phyloP scores from a whole-genome alignment of 176 grass and related monocot species.

The Melocanna baccifera region DNA sequence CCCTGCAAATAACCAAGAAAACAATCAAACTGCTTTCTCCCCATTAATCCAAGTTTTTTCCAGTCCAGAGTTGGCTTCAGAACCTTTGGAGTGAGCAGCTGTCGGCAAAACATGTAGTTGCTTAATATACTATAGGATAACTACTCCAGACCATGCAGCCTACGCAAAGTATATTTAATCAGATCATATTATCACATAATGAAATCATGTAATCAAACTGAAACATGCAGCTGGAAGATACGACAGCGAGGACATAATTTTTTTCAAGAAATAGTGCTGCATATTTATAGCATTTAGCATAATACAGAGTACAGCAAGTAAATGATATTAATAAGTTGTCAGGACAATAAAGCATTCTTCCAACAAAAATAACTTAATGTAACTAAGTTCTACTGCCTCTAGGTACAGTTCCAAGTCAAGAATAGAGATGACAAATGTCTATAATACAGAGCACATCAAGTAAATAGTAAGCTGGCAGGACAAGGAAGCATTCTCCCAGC shows the following conservation, averaged over 20 bases:
- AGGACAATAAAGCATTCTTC: background rate
- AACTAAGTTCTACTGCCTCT: background rate
- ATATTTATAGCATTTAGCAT: background rate
- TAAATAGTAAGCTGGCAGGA: background rate
- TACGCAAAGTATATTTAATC: background rate
- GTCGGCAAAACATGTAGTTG: slow-evolving; percentile 18
- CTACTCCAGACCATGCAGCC: background rate
- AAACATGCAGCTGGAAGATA: slow-evolving; percentile 2
- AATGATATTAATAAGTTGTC: background rate
- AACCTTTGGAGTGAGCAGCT: background rate
- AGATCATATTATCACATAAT: background rate
- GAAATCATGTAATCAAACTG: background rate
- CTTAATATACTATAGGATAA: background rate
- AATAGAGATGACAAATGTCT: background rate
- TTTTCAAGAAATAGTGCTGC: background rate
- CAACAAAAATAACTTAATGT: background rate
- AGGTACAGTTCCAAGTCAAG: background rate
- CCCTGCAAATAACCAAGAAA: background rate
- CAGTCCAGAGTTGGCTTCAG: slow-evolving; percentile 10
- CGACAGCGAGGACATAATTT: background rate
- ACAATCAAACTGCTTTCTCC: background rate
- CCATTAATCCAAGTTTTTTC: background rate
- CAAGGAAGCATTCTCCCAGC: background rate
- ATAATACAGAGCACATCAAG: background rate
- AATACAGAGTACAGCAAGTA: background rate